A percentile compares a stretch with the other conserved stretches of the same genome.
Evolutionary conservation across 805 yeast genomes (phyloP).

Genomic region (Yarrowia porcina): DNA sequence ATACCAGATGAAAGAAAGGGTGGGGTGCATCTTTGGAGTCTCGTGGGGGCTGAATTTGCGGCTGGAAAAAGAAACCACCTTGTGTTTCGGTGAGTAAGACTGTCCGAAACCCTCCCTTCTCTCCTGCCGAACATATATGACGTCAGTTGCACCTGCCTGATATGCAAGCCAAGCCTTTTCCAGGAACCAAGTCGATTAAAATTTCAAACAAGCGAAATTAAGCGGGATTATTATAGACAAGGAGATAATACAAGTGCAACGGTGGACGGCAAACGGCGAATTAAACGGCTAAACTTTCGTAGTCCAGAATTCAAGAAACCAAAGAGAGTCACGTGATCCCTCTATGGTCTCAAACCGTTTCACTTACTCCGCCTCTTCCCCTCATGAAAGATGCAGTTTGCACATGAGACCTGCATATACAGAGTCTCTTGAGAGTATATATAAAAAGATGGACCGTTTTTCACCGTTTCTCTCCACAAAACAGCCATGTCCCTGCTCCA

Average conservation of each 20-base stretch:
- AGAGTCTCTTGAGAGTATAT: neutral
- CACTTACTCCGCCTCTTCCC: slow-evolving; percentile 16
- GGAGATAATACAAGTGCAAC: neutral
- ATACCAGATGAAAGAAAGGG: neutral
- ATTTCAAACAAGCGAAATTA: neutral
- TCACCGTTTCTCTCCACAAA: neutral
- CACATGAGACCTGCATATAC: slow-evolving; percentile 7
- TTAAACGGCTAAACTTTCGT: neutral
- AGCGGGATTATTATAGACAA: slow-evolving; percentile 1
- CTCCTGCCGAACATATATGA: neutral
- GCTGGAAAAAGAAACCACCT: too few relatives aligned
- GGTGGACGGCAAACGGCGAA: too few relatives aligned
- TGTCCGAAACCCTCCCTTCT: neutral
- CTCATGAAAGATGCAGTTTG: neutral
- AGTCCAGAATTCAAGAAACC: too few relatives aligned
- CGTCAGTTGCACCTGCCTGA: neutral
- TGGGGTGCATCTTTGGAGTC: neutral
- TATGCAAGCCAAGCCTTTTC: slow-evolving; percentile 20
- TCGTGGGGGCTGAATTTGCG: neutral
- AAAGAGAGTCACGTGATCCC: neutral
- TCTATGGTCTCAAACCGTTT: neutral
- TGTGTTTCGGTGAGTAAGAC: neutral
- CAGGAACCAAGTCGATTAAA: neutral
- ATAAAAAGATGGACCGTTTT: neutral
- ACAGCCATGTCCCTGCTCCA: neutral